Evolutionary conservation across 2,329 filamentous ascomycete species (phyloP), one percentile per base, ranked within the genome.

Genomic region (Elsinoe fawcettii): DNA sequence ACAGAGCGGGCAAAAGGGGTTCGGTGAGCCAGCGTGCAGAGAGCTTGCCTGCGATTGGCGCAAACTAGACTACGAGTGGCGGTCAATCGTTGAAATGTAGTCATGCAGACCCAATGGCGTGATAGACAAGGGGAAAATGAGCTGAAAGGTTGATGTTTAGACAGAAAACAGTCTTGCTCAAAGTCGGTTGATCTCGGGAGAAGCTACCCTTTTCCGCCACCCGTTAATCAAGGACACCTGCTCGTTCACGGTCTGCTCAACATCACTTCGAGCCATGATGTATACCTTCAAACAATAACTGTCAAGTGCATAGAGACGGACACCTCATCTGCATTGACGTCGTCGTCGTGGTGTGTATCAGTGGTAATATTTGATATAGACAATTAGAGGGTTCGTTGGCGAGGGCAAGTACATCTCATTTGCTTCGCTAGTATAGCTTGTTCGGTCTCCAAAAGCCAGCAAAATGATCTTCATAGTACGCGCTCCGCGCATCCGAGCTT

Each of bases 361-460:
- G n/a, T n/a, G n/a, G n/a, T n/a, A n/a, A n/a, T n/a, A n/a, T n/a
- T n/a, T n/a, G n/a, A n/a, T n/a, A n/a, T n/a, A n/a, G n/a, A n/a
- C n/a, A n/a, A n/a, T n/a, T n/a, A n/a, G n/a, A n/a, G n/a, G n/a
- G n/a, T n/a, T n/a, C n/a, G n/a, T n/a, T n/a, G n/a, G n/a, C n/a
- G n/a, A 3, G 39, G 39, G 18, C 20, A 43, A 20, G n/a, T 18
- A 43, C 20, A 5, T 5, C 12, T 12, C 41, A 37, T 23, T 27
- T 7, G 18, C 41, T 25, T 23, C n/a, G 8, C 49, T 67, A 77
- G 63, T 77, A 77, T 59, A 77, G 59, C 56, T 62, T 72, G 61
- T 76, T 69, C 11, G 73, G 74, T 62, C 69, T 71, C 75, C 75
- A 77, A 63, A 76, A 76, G 4, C 70, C 66, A 9, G 63, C 64